Percentiles rank a stretch among this genome's conserved stretches.
Conservation (phyloP, 164 flowering plant species). For the Magnolia changhungtana region DNA sequence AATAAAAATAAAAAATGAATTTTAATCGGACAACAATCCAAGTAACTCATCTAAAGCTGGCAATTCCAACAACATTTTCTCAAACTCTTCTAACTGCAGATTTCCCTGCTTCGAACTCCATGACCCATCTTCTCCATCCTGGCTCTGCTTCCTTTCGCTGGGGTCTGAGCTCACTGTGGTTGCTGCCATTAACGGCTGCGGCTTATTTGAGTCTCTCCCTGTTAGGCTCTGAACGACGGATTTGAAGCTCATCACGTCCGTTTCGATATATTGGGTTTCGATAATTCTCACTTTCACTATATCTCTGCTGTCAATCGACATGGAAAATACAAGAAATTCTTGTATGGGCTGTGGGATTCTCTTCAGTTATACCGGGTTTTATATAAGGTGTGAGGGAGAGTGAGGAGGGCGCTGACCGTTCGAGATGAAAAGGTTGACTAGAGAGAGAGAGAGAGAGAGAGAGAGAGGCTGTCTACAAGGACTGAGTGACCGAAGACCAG, state of each 20-base stretch:
- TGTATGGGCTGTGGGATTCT: not conserved
- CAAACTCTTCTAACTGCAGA: not conserved
- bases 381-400: not conserved
- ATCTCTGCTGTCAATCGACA: not conserved
- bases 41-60: not conserved
- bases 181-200: not conserved
- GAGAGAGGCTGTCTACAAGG: not conserved
- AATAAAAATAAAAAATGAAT: too few species aligned
- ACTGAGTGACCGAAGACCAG: not conserved
- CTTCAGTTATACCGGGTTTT: not conserved
- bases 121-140: not conserved
- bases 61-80: not conserved
- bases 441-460: too few species aligned
- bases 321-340: conserved; percentile 1
- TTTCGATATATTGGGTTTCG: not conserved
- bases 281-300: not conserved
- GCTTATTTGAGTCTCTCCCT: not conserved
- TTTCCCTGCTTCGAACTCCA: not conserved
- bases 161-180: not conserved
- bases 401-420: not conserved
- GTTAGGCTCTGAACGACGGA: not conserved
- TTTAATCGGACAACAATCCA: not conserved
- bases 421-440: not conserved
- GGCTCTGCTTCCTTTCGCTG: not conserved
- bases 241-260: not conserved